Base-by-base conservation (phyloP, 345 rosid species). In the Barbarea vulgaris region DNA sequence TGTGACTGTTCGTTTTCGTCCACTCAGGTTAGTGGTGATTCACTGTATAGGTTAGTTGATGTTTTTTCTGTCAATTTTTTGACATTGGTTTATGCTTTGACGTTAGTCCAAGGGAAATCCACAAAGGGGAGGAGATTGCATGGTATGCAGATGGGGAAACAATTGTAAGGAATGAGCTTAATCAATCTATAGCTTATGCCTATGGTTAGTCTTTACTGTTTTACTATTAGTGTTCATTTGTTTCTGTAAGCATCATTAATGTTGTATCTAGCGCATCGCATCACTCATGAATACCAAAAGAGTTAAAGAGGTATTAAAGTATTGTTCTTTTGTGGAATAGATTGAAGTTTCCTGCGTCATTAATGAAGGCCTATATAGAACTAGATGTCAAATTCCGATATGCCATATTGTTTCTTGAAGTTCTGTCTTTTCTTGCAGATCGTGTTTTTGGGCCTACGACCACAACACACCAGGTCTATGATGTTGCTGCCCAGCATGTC, bases 91-190 rank as follows among this genome's bases (percentile, higher is more conserved):
- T 79, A 11, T 79, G 72, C 37, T 65, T 65, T 80, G 69, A 56
- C 22, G 30, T 68, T 68, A 94, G 97, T 82, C 97, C 92, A 25
- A 85, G 92, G 81, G 99, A 95, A 83, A 90, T 91, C 78, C 88
- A 93, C 18, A 91, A 73, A 70, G 97, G 97, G 3, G 99, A 95
- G 81, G 99, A 91, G 89, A 87, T 95, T 84, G 96, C 97, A 6
- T 95, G 97, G 97, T 90, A 95, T 55, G 97, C 97, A 1, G 97
- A 92, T 67, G 97, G 97, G 64, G 96, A 95, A 85, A 95, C 97
- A n/a, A 81, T 92, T 72, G 83, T 90, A 57, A 83, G 96, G 74
- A 92, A 82, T 57, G 97, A 95, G 81, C 87, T 87, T 71, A 88
- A 87, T 77, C 87, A 89, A 3, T 83, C 93, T 0, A 86, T 84